Evolutionary conservation across 371 early-diverging fungal genomes (phyloP), one percentile per base, ranked within the genome.

Genomic region (Mucor lusitanicus): DNA sequence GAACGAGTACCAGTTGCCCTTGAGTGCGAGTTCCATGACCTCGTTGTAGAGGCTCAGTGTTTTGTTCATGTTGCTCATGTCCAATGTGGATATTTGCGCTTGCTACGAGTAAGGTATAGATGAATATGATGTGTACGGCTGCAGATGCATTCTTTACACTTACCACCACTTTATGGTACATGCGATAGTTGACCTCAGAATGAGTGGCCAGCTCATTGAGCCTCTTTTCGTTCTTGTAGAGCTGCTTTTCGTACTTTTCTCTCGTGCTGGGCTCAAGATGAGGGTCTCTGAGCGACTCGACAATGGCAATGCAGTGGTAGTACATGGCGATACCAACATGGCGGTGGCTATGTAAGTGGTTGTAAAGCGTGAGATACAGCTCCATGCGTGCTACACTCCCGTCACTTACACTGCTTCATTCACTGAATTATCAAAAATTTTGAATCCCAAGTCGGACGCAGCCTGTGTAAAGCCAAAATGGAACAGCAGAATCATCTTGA

Each of bases 281-380:
- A 5, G 58, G 39, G 39, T 75, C 67, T 23, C 80, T 70, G 2
- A 82, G 35, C 7, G 72, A 59, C 19, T 76, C 76, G 30, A 82
- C 76, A 59, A 82, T 65, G 15, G 80, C 46, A 17, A 80, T 61
- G 7, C 72, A 72, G 23, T 82, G 80, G 61, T 79, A 80, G 37
- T 74, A 82, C 50, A 82, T 69, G 27, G 77, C 75, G 42, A 80
- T 78, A 7, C 80, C 74, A 19, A 72, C 71, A 61, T 82, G 80
- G 2, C 78, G 72, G 67, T 79, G 78, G 11, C 77, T 74, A 57
- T 40, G 33, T 30, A n/a, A 15, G 44, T 6, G 2, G 12, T 30
- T 6, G 33, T 6, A 33, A 33, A 33, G 33, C 3, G 33, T 33
- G 37, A 35, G 37, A 35, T 35, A 12, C 37, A 35, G 12, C 37